These are phyloP conservation scores for Penicillium sp. DNA, from an alignment of 2,329 filamentous ascomycete genomes.

Conservation along the genomic window DNA sequence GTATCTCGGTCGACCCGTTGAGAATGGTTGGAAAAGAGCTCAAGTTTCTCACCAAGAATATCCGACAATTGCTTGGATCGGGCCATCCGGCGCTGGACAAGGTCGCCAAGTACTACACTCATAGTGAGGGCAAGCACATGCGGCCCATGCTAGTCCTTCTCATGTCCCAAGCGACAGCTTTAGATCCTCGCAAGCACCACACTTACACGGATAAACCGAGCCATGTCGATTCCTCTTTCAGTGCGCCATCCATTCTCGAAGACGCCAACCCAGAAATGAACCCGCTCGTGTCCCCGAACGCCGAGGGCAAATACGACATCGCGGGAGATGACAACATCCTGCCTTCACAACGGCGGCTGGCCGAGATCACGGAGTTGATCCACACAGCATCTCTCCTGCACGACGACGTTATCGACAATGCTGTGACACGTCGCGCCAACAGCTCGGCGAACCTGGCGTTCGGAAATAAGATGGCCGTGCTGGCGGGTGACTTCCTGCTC, in stretches of 20 bases:
- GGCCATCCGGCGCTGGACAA: conserved; percentile 93
- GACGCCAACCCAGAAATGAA: conserved; percentile 74
- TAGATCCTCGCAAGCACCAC: conserved; percentile 64
- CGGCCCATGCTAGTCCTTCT: conserved; percentile 90
- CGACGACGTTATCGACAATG: conserved; percentile 97
- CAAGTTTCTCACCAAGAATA: conserved; percentile 92
- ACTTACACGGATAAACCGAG: conserved; percentile 30
- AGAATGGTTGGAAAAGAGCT: conserved; percentile 92
- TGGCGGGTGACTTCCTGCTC: conserved; percentile 94
- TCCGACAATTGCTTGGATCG: conserved; percentile 86
- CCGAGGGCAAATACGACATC: conserved; percentile 38
- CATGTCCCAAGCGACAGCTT: conserved; percentile 91
- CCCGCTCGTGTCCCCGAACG: conserved; percentile 52
- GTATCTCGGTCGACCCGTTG: conserved; percentile 80
- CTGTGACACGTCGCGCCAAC: conserved; percentile 74
- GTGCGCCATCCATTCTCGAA: conserved; percentile 61
- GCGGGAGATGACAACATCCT: conserved; percentile 63
- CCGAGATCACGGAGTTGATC: conserved; percentile 96
- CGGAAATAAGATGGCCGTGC: conserved; percentile 98
- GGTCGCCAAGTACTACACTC: conserved; percentile 96
- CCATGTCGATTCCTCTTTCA: conserved; percentile 60
- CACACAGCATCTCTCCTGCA: conserved; percentile 95
- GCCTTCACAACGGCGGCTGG: conserved; percentile 86
- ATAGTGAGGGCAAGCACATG: conserved; percentile 94
- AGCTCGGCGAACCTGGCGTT: conserved; percentile 92